Evolutionary conservation across 1,284 basidiomycete genomes (phyloP), one percentile per base, ranked within the genome.

Genomic region (Cerrena zonata): DNA sequence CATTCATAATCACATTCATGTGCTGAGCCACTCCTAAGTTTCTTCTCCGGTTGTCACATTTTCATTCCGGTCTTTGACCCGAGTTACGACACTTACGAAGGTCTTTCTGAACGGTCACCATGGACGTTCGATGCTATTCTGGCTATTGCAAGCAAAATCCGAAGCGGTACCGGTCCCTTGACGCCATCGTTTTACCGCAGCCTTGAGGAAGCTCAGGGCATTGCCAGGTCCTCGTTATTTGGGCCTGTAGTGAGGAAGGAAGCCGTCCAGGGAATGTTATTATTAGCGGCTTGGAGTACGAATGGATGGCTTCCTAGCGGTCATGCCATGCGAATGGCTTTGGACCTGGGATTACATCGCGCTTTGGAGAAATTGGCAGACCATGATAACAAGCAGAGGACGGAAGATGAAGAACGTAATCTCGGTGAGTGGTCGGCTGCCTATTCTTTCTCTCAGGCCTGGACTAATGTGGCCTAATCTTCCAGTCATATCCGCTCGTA

Each of bases 51-150:
- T 49, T 95, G 92, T 69, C 89, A 95, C 72, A 81, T 94, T 65
- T 95, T 95, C 74, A 92, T 95, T 54, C 92, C 92, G 38, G 77
- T 94, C 47, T 94, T 93, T 73, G 91, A 94, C 70, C 87, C 89
- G 25, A 75, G 76, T 51, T 94, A 91, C 67, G 92, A 96, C 74
- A 90, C 89, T 2, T 94, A 91, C 70, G 92, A 94, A 65, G 84
- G 84, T 56, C 77, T 92, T 56, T 86, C 86, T 73, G 91, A 92
- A 64, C 85, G 92, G 55, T 89, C 89, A 3, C 93, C 93, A 2
- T 96, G 93, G 82, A 94, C 92, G 48, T 91, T 92, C 67, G 89
- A 92, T 65, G 85, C 89, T 48, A 86, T 96, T 61, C 78, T 95
- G 34, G 91, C 93, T 22, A 86, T 96, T 42, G 92, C 91, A 39